Evolutionary conservation across 352 stramenopile genomes (phyloP).

Genomic region (Globisporangium carolinianum): DNA sequence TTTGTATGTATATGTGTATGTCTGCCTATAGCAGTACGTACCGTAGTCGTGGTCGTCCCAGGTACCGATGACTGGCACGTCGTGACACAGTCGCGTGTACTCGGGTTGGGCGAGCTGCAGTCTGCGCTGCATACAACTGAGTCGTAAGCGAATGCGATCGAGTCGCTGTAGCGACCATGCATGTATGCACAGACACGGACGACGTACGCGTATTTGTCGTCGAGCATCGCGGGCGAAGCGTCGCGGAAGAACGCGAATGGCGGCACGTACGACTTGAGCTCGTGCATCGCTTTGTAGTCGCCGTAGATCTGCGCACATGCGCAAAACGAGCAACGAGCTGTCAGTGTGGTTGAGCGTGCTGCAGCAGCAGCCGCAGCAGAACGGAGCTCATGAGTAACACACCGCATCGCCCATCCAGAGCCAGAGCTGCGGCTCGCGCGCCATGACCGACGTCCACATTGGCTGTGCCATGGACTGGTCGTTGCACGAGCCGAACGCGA

Average conservation of each 20-base stretch:
- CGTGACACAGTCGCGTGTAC: slow-evolving; percentile 48
- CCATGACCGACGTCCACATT: slow-evolving; percentile 57
- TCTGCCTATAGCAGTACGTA: slow-evolving; percentile 14
- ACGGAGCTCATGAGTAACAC: neutral
- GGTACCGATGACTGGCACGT: slow-evolving; percentile 74
- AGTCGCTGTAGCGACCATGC: neutral
- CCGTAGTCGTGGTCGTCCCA: slow-evolving; percentile 91
- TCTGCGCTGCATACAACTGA: slow-evolving; percentile 17
- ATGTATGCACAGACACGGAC: neutral
- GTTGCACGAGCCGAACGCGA: slow-evolving; percentile 85
- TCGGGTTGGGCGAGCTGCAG: slow-evolving; percentile 55
- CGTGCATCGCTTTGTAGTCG: slow-evolving; percentile 44
- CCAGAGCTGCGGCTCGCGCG: slow-evolving; percentile 64
- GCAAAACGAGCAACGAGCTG: neutral
- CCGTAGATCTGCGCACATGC: slow-evolving; percentile 55
- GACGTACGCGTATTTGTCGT: slow-evolving; percentile 52
- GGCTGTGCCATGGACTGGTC: slow-evolving; percentile 79
- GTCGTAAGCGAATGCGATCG: neutral
- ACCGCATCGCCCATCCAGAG: slow-evolving; percentile 88
- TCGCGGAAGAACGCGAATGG: slow-evolving; percentile 55
- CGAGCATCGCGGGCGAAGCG: slow-evolving; percentile 38
- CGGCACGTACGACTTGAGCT: slow-evolving; percentile 28
- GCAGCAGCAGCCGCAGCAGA: neutral
- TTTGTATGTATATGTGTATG: neutral
- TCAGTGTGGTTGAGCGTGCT: neutral